Conservation (phyloP, 805 yeast species). For the Saccharomyces jurei region DNA sequence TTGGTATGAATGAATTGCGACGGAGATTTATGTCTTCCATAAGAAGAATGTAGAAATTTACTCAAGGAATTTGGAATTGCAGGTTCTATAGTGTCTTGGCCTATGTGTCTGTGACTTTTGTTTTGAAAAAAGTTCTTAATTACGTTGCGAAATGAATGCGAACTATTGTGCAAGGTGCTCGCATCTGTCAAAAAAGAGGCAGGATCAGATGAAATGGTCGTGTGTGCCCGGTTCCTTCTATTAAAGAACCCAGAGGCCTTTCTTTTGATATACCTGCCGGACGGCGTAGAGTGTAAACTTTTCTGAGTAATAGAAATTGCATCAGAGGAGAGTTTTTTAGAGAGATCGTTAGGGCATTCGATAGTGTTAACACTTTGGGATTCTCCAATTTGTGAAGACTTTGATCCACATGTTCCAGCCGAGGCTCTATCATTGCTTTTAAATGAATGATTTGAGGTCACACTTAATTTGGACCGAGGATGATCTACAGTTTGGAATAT, state of each 20-base stretch:
- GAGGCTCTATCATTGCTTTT: background rate
- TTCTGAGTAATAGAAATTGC: background rate
- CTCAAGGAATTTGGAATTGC: slow-evolving; percentile 23
- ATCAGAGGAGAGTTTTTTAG: background rate
- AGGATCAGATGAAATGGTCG: background rate
- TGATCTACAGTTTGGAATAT: slow-evolving; percentile 11
- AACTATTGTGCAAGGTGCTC: slow-evolving; percentile 6
- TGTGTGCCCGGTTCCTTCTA: background rate
- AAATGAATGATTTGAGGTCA: background rate
- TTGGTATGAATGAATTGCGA: slow-evolving; percentile 25
- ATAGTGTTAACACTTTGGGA: background rate
- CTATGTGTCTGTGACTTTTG: slow-evolving; percentile 14
- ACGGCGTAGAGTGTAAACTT: background rate
- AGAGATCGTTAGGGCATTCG: background rate
- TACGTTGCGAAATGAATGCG: slow-evolving; percentile 14
- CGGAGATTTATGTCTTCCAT: slow-evolving; percentile 26
- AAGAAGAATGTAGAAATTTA: slow-evolving; percentile 28
- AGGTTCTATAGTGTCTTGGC: slow-evolving; percentile 18
- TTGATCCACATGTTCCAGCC: background rate
- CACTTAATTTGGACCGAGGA: background rate
- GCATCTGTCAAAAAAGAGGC: background rate
- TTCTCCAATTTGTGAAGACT: background rate
- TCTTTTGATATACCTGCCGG: background rate
- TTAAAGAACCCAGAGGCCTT: background rate
- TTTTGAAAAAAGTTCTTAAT: slow-evolving; percentile 23